These are phyloP conservation scores for Chlorociboria aeruginascens DNA, from an alignment of 495 filamentous ascomycete species.

Conservation along the genomic window DNA sequence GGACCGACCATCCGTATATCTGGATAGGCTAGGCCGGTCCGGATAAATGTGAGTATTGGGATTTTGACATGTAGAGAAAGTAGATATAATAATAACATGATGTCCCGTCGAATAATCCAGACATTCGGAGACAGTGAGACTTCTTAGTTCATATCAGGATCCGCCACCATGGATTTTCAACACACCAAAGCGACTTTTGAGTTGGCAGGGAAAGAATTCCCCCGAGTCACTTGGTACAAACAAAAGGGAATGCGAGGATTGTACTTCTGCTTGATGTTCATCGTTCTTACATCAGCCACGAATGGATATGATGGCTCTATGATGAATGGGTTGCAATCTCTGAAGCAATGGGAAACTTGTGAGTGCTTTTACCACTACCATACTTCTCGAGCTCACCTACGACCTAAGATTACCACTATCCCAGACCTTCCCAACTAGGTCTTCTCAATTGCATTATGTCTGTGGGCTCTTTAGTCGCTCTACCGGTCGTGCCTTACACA, in stretches of 20 bases:
- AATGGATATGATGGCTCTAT: slow-evolving; percentile 27
- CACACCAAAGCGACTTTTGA: slow-evolving; percentile 12
- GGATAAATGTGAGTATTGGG: no score
- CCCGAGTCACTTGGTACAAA: slow-evolving; percentile 25
- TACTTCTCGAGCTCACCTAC: not conserved
- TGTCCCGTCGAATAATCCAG: no score
- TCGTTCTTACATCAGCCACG: slow-evolving; percentile 14
- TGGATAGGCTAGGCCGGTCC: no score
- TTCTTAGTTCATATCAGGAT: no score
- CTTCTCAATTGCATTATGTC: slow-evolving; percentile 25
- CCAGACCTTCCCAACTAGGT: slow-evolving; percentile 18
- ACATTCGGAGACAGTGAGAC: no score
- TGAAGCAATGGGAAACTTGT: slow-evolving; percentile 23
- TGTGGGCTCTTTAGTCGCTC: slow-evolving; percentile 34
- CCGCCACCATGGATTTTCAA: no score
- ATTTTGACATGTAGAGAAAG: no score
- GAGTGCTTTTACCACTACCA: not conserved
- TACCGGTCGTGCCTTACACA: slow-evolving; percentile 36
- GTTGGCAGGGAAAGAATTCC: slow-evolving; percentile 15
- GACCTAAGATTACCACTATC: slow-evolving; percentile 18
- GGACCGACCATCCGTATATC: no score
- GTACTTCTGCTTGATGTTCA: slow-evolving; percentile 26
- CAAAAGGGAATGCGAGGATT: slow-evolving; percentile 24
- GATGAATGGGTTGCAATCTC: slow-evolving; percentile 25
- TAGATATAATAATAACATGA: no score